Evolutionary conservation across 1,284 basidiomycete genomes (phyloP), one percentile per base, ranked within the genome.

Genomic region (Apiotrichum sp.): DNA sequence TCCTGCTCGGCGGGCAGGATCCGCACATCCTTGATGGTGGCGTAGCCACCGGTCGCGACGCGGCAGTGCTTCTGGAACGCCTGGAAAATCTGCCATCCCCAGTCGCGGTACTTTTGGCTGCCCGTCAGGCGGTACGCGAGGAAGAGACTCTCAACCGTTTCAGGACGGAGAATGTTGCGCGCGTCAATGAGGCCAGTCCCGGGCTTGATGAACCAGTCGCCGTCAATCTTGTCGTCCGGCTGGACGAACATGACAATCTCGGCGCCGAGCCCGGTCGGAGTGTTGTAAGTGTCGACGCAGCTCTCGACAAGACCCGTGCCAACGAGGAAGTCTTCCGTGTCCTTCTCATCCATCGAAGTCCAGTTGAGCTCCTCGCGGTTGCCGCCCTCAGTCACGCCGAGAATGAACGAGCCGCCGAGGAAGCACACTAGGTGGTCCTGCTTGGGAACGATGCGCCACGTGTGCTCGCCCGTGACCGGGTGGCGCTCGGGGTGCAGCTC

Each of bases 341-440:
- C 86, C 34, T 74, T 69, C 29, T 76, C 71, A 1, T 83, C 79
- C 6, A 89, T 57, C 29, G 65, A 50, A 16, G 58, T 44, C 71
- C 71, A 73, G 49, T 62, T 56, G 4, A 64, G 11, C 31, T 57
- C 46, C 22, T 22, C 22, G 39, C 64, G 84, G 4, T 85, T 73
- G 2, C 84, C 83, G 1, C 85, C 81, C 35, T 84, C 85, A 1
- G 87, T 87, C 11, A 92, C 87, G 22, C 93, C 92, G 6, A 97
- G 82, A 81, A 97, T 86, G 64, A 97, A 82, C 2, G 88, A 88
- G 5, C 92, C 93, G 38, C 87, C 92, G 46, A 97, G 78, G 84
- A 97, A 98, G 76, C 93, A 97, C 1, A 91, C 93, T 22, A 98
- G 83, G 73, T 97, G 93, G 72, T 98, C 93, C 78, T 98, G 93